Conservation (phyloP, 2,329 filamentous ascomycete species). For the Epichloe bromicola region DNA sequence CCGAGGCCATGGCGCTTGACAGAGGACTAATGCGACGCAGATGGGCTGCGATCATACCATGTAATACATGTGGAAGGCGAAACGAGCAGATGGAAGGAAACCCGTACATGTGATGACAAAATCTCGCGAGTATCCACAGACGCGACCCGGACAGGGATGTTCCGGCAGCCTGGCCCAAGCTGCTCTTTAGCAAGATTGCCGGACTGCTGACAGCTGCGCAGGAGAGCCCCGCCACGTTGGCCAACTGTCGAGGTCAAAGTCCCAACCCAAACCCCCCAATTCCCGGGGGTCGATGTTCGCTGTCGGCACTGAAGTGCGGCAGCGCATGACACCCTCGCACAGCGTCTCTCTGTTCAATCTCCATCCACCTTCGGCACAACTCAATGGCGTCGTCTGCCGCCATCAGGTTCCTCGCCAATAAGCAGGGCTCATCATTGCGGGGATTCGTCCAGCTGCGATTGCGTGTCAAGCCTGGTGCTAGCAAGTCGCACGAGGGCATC, state of each 20-base stretch:
- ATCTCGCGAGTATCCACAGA: neutral
- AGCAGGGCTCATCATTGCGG: slow-evolving; percentile 28
- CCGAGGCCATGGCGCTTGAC: slow-evolving; percentile 26
- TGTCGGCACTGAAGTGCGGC: neutral
- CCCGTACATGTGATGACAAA: neutral
- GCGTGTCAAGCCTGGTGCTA: slow-evolving; percentile 54
- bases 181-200: too few species aligned
- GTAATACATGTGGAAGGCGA: slow-evolving; percentile 6
- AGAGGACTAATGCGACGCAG: slow-evolving; percentile 12
- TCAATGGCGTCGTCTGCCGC: slow-evolving; percentile 19
- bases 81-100: neutral
- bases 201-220: neutral
- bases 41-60: slow-evolving; percentile 13
- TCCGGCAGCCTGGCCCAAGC: neutral
- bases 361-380: neutral
- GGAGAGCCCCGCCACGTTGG: neutral
- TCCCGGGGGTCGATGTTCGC: neutral
- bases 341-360: neutral
- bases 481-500: slow-evolving; percentile 48
- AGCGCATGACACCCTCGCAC: neutral
- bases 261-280: too few species aligned
- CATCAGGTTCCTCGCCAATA: slow-evolving; percentile 34
- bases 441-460: slow-evolving; percentile 47
- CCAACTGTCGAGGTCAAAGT: neutral
- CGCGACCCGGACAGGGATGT: slow-evolving; percentile 1